Evolutionary conservation across 176 grass and related monocot species (phyloP).

Genomic region (Oryza officinalis): DNA sequence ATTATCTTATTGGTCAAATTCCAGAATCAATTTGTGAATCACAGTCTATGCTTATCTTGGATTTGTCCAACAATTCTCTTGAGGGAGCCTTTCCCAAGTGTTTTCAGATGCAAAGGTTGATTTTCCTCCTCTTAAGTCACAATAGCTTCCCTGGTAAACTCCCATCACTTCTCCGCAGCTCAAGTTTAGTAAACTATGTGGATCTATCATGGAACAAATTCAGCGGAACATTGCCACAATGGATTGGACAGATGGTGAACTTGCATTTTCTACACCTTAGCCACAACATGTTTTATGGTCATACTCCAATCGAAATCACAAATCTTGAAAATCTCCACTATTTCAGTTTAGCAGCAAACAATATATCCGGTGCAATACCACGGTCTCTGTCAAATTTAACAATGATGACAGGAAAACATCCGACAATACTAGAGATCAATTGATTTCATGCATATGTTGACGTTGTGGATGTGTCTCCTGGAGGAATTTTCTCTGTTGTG

Average conservation of each 20-base stretch:
- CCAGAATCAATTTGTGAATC: too few relatives aligned
- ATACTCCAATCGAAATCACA: neutral
- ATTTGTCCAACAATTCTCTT: neutral
- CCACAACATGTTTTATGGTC: neutral
- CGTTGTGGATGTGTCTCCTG: too few relatives aligned
- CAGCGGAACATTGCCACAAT: neutral
- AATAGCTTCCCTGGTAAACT: conserved; percentile 33
- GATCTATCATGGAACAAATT: too few relatives aligned
- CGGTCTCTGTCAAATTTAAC: neutral
- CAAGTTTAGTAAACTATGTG: neutral
- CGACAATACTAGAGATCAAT: too few relatives aligned
- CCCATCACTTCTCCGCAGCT: neutral
- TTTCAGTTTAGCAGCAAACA: neutral
- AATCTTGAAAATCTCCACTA: neutral
- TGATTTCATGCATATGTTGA: too few relatives aligned
- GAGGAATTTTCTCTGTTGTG: too few relatives aligned
- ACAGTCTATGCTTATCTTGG: neutral
- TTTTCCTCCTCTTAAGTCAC: neutral
- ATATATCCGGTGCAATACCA: neutral
- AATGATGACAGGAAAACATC: neutral
- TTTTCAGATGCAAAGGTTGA: neutral
- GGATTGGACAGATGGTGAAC: neutral
- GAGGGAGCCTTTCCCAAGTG: too few relatives aligned
- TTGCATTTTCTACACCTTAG: neutral
- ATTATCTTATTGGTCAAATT: too few relatives aligned